Evolutionary conservation across 2,329 filamentous ascomycete species (phyloP), one percentile per base, ranked within the genome.

Genomic region (Fusarium coicis): DNA sequence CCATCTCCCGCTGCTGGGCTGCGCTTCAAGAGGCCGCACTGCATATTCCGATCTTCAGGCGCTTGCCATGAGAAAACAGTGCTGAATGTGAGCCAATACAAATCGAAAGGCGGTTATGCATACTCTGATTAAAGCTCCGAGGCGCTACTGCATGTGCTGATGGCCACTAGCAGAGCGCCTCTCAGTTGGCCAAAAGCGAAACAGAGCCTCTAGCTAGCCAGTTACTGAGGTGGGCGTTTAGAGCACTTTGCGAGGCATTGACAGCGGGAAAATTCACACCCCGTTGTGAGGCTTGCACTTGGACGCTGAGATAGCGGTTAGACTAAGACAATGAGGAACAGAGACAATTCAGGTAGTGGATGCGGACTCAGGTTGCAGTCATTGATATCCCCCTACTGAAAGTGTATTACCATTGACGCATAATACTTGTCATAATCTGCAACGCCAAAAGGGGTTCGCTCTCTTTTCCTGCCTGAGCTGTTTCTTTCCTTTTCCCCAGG

Each of bases 91-190:
- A 43, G 23, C 72, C 66, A 74, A 73, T 63, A 56, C 58, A 21
- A 59, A 49, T 56, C 19, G 47, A 55, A 47, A 53, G 44, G 59
- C 55, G 46, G 44, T 68, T 72, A 73, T 73, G 71, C 71, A 73
- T 72, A 55, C 47, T 58, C 36, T 30, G 44, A 54, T 56, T 58
- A 68, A 74, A 59, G n/a, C 44, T 57, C 65, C 55, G 62, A 61
- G 34, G 39, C 70, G 50, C 76, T 78, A 77, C 55, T 60, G 63
- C 70, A 73, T 60, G 65, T 70, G 66, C 26, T 67, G 49, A 55
- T 32, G 50, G 47, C 21, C 54, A 49, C 46, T 58, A 52, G 42
- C 49, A 46, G 60, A 62, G 69, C 73, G 74, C 72, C 74, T 66
- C 59, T 49, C 39, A 28, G 47, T 21, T 39, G 39, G 30, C 37